Conservation (phyloP, 768 basidiomycete species). For the Lentinula boryana region DNA sequence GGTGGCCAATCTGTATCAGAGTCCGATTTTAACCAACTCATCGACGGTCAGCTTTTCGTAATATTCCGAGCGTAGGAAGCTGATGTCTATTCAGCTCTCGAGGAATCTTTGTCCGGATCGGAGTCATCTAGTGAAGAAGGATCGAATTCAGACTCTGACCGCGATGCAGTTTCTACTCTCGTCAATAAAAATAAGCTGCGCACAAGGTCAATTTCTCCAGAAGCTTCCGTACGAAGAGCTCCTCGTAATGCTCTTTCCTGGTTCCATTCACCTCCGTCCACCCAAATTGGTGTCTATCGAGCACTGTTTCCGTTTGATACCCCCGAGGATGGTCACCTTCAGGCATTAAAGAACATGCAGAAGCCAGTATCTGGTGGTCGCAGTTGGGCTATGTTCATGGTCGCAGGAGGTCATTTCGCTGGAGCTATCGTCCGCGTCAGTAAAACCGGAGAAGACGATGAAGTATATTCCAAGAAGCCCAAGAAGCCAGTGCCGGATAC, state of each 20-base stretch:
- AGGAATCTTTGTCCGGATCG: slow-evolving; percentile 90
- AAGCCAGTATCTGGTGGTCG: slow-evolving; percentile 45
- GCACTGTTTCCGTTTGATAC: slow-evolving; percentile 59
- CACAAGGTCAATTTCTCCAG: slow-evolving; percentile 42
- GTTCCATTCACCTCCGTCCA: slow-evolving; percentile 85
- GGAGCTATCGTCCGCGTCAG: slow-evolving; percentile 81
- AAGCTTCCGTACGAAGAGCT: slow-evolving; percentile 18
- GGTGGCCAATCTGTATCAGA: slow-evolving; percentile 63
- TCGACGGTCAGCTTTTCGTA: slow-evolving; percentile 58
- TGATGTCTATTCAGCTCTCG: slow-evolving; percentile 42
- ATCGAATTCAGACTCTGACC: slow-evolving; percentile 40
- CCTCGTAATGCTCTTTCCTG: slow-evolving; percentile 73
- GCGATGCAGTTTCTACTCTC: slow-evolving; percentile 63
- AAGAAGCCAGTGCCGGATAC: slow-evolving; percentile 70
- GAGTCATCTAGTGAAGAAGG: slow-evolving; percentile 60
- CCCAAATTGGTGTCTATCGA: slow-evolving; percentile 87
- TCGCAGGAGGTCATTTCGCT: slow-evolving; percentile 97
- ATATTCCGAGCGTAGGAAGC: not conserved
- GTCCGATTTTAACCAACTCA: slow-evolving; percentile 64
- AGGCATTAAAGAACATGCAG: slow-evolving; percentile 66
- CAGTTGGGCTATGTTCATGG: slow-evolving; percentile 94
- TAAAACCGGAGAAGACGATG: slow-evolving; percentile 39
- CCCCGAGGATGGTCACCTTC: slow-evolving; percentile 41
- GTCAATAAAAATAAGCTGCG: slow-evolving; percentile 52
- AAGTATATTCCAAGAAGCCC: slow-evolving; percentile 38